Evolutionary conservation across 2,329 filamentous ascomycete genomes (phyloP).

Genomic region (Parastagonospora nodorum): DNA sequence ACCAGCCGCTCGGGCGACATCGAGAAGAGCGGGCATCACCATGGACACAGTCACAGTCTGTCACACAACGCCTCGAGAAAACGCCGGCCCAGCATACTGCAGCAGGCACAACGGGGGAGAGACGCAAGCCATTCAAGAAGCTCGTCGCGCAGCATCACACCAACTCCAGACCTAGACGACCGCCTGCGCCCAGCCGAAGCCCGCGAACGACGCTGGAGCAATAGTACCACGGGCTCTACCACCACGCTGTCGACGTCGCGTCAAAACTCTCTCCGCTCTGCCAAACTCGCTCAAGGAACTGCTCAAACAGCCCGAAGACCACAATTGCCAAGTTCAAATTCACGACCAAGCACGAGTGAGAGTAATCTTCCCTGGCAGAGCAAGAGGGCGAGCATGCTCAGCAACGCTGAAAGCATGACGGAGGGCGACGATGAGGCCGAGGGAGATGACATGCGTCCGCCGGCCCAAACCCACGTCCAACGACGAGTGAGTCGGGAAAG

Average conservation of each 20-base stretch:
- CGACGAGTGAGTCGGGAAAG: constrained; percentile 15
- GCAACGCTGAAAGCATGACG: constrained; percentile 29
- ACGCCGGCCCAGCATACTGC: constrained; percentile 34
- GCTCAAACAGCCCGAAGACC: constrained; percentile 36
- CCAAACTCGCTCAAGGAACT: constrained; percentile 24
- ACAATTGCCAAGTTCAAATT: constrained; percentile 14
- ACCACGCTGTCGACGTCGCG: constrained; percentile 15
- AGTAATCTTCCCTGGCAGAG: constrained; percentile 30
- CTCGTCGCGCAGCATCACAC: constrained; percentile 38
- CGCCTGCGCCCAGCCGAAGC: constrained; percentile 23
- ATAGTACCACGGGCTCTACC: constrained; percentile 36
- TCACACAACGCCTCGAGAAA: constrained; percentile 28
- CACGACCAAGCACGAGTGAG: constrained; percentile 33
- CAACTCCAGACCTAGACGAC: constrained; percentile 40
- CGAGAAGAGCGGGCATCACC: constrained; percentile 34
- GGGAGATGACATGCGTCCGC: not conserved
- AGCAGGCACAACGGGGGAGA: constrained; percentile 19
- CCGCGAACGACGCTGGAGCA: constrained; percentile 40
- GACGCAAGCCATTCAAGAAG: constrained; percentile 39
- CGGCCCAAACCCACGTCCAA: constrained; percentile 2
- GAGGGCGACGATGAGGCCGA: constrained; percentile 17
- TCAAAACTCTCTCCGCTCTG: constrained; percentile 24
- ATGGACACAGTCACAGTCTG: constrained; percentile 11
- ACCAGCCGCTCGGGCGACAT: constrained; percentile 30
- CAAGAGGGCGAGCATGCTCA: constrained; percentile 41